Evolutionary conservation across 2,329 filamentous ascomycete genomes (phyloP).

Genomic region (Fusarium hainanense): DNA sequence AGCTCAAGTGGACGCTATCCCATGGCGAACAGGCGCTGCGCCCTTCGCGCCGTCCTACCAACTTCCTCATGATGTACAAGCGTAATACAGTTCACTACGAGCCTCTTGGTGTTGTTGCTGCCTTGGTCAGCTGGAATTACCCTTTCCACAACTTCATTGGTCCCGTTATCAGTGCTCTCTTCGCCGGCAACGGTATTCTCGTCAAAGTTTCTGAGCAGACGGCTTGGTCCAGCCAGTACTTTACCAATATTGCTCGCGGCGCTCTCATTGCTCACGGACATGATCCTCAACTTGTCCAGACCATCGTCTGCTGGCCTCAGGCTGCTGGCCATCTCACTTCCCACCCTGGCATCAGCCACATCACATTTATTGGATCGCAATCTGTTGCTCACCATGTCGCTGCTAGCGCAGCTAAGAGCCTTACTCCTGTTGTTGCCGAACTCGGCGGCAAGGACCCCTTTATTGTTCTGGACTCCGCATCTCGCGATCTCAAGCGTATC

Average conservation of each 20-base stretch:
- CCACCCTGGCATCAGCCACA: slow-evolving; percentile 84
- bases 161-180: slow-evolving; percentile 89
- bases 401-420: slow-evolving; percentile 81
- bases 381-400: slow-evolving; percentile 90
- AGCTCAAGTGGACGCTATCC: slow-evolving; percentile 91
- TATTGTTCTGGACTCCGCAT: slow-evolving; percentile 84
- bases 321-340: slow-evolving; percentile 85
- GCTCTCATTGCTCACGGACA: slow-evolving; percentile 87
- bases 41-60: slow-evolving; percentile 81
- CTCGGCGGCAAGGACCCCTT: slow-evolving; percentile 95
- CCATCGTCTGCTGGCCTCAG: slow-evolving; percentile 87
- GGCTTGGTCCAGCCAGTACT: slow-evolving; percentile 90
- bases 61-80: slow-evolving; percentile 96
- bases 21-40: slow-evolving; percentile 86
- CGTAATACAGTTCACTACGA: slow-evolving; percentile 90
- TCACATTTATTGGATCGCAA: slow-evolving; percentile 95
- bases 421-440: slow-evolving; percentile 92
- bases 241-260: slow-evolving; percentile 79
- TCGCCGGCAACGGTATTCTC: slow-evolving; percentile 89
- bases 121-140: slow-evolving; percentile 97
- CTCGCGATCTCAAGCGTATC: slow-evolving; percentile 74
- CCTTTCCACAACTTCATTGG: slow-evolving; percentile 95
- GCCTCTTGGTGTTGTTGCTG: slow-evolving; percentile 90
- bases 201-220: slow-evolving; percentile 97
- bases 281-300: slow-evolving; percentile 83